Evolutionary conservation across 305 asterid genomes (phyloP), one percentile per base, ranked within the genome.

Genomic region (Stenogyne calaminthoides): DNA sequence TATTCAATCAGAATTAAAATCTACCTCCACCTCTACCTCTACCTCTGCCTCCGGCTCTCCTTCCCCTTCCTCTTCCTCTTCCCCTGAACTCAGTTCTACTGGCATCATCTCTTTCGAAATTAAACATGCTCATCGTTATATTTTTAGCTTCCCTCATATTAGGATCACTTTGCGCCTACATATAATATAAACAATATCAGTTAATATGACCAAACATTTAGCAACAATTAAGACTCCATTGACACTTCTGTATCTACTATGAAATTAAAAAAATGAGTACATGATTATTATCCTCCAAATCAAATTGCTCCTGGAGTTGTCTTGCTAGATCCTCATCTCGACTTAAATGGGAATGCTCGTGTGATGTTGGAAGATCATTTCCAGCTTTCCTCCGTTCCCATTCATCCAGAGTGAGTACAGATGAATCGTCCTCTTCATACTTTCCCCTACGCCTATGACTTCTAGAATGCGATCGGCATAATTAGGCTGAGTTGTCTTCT

Each of bases 301-400:
- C 89, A 71, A 87, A 84, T 81, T 88, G 89, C 85, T 81, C 80
- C 76, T 92, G 98, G 71, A 92, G 96, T 81, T 87, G 89, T 73
- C 90, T 81, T 4, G 97, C 97, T 59, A 92, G 96, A 77, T 86
- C 90, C 81, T 90, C 97, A 54, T 92, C 98, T 80, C 72, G 94
- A 84, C 81, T 87, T 74, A 82, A 62, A 76, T 73, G 46, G 52
- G 84, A 70, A 46, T 66, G 78, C 59, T 74, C 74, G n/a, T 37
- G 87, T 14, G 81, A 19, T 57, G 75, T 72, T 22, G 82, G 71
- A 77, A 65, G 51, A 74, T 71, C 78, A 51, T 36, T 68, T 57
- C 88, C 91, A 49, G 86, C 57, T 86, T 82, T 92, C 82, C 84
- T 86, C 80, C 83, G 86, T 83, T 92, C 98, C 96, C 96, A 92